Conservation (phyloP, 1,284 basidiomycete genomes). For the Ceratobasidium theobromae region DNA sequence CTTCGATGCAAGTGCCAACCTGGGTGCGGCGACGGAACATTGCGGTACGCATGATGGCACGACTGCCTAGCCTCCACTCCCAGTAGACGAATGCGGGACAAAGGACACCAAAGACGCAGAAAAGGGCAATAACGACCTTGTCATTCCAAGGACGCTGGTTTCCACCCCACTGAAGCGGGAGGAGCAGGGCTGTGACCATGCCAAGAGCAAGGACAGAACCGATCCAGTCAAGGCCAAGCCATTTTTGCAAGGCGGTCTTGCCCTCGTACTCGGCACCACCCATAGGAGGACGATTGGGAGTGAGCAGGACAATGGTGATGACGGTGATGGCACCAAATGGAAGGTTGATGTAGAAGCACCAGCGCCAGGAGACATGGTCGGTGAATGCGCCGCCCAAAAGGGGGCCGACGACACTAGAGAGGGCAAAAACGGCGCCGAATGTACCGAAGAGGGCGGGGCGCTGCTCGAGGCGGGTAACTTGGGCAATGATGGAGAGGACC, state of each 20-base stretch:
- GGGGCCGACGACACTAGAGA: slow-evolving; percentile 41
- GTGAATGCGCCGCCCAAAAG: slow-evolving; percentile 49
- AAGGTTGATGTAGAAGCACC: slow-evolving; percentile 45
- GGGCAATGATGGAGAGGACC: slow-evolving; percentile 44
- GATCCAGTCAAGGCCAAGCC: slow-evolving; percentile 45
- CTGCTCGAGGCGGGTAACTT: slow-evolving; percentile 40
- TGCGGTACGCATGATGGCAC: slow-evolving; percentile 39
- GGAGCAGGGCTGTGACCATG: slow-evolving; percentile 44
- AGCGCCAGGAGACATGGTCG: slow-evolving; percentile 49
- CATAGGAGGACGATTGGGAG: slow-evolving; percentile 14
- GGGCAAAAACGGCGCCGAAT: slow-evolving; percentile 40
- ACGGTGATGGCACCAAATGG: slow-evolving; percentile 45
- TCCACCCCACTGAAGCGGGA: slow-evolving; percentile 48
- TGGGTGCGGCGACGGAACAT: slow-evolving; percentile 41
- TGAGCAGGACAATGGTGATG: slow-evolving; percentile 30
- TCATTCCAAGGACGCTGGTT: slow-evolving; percentile 44
- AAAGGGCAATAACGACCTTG: slow-evolving; percentile 38
- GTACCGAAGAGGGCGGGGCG: slow-evolving; percentile 40
- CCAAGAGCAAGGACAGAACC: slow-evolving; percentile 45
- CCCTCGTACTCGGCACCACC: slow-evolving; percentile 19
- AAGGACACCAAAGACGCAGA: slow-evolving; percentile 43
- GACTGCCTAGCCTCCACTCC: slow-evolving; percentile 43
- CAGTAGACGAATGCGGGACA: slow-evolving; percentile 43
- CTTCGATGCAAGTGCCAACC: slow-evolving; percentile 37
- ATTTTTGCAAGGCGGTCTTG: slow-evolving; percentile 36